A percentile compares a stretch with the other conserved stretches of the same genome.
phyloP scores from a whole-genome alignment of 108 stramenopile genomes.

The Cyclotella atomus region DNA sequence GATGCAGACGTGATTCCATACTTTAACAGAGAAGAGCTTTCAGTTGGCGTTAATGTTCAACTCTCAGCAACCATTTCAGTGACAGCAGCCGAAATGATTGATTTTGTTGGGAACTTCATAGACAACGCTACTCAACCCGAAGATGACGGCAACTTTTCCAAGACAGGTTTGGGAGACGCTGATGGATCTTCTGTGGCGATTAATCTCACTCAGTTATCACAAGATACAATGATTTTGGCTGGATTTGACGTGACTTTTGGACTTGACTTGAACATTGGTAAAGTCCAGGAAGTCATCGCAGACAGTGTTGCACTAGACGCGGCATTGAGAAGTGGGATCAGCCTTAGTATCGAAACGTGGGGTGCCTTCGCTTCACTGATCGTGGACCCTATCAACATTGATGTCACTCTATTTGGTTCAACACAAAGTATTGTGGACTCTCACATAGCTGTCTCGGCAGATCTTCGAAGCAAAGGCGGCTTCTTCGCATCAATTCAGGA shows the following conservation, averaged over 20 bases:
- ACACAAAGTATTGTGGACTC: slow-evolving; percentile 19
- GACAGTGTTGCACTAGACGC: background rate
- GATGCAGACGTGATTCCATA: background rate
- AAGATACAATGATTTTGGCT: slow-evolving; percentile 13
- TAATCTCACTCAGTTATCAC: background rate
- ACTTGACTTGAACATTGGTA: background rate
- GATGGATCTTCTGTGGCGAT: background rate
- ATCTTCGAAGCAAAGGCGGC: slow-evolving; percentile 19
- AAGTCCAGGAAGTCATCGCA: background rate
- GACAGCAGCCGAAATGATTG: background rate
- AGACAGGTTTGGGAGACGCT: background rate
- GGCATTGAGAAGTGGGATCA: background rate
- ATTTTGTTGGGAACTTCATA: background rate
- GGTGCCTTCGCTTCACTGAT: background rate
- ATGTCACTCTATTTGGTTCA: background rate
- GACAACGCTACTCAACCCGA: background rate
- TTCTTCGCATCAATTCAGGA: slow-evolving; percentile 17
- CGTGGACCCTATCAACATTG: slow-evolving; percentile 25
- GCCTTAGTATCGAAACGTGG: background rate
- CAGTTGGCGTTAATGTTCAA: background rate
- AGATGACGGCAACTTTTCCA: too few relatives aligned
- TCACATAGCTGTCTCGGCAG: slow-evolving; percentile 10
- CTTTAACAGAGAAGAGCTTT: background rate
- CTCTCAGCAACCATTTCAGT: background rate
- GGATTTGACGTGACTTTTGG: slow-evolving; percentile 26